Percentiles rank a stretch among this genome's conserved stretches.
Conservation (phyloP, 2,329 filamentous ascomycete genomes). For the Sporothrix schenckii region DNA sequence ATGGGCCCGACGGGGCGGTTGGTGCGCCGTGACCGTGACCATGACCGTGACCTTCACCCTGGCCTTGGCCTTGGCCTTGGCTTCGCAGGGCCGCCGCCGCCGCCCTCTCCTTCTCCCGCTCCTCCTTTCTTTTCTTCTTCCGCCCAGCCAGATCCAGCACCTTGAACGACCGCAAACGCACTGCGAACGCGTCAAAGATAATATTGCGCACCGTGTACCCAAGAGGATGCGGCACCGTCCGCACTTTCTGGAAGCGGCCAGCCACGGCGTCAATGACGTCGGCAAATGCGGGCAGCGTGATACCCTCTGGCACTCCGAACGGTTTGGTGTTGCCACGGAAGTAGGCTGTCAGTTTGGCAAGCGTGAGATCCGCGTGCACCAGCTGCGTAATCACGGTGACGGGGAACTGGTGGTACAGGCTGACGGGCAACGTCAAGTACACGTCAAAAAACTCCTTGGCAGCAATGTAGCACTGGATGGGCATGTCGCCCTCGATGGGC, state of each 20-base stretch:
- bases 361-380: constrained; percentile 35
- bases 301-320: constrained; percentile 25
- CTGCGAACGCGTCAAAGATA: constrained; percentile 35
- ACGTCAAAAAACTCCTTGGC: constrained; percentile 33
- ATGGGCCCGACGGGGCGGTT: not conserved
- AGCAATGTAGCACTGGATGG: constrained; percentile 34
- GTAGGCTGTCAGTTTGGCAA: constrained; percentile 37
- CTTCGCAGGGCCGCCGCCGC: not conserved
- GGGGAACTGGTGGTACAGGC: constrained; percentile 33
- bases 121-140: constrained; percentile 12
- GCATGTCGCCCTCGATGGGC: constrained; percentile 11
- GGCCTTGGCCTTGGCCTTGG: not conserved
- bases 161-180: constrained; percentile 36
- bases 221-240: constrained; percentile 32
- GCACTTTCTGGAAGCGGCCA: constrained; percentile 31
- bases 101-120: constrained; percentile 6
- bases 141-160: constrained; percentile 30
- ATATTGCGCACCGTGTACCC: constrained; percentile 32
- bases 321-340: constrained; percentile 34
- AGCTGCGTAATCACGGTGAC: constrained; percentile 34
- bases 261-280: constrained; percentile 36
- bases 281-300: constrained; percentile 33
- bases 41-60: not conserved
- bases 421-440: constrained; percentile 35
- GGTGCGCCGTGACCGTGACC: not conserved